These are phyloP conservation scores for Nicotiana sylvestris DNA, from an alignment of 257 asterid species.

Conservation along the genomic window DNA sequence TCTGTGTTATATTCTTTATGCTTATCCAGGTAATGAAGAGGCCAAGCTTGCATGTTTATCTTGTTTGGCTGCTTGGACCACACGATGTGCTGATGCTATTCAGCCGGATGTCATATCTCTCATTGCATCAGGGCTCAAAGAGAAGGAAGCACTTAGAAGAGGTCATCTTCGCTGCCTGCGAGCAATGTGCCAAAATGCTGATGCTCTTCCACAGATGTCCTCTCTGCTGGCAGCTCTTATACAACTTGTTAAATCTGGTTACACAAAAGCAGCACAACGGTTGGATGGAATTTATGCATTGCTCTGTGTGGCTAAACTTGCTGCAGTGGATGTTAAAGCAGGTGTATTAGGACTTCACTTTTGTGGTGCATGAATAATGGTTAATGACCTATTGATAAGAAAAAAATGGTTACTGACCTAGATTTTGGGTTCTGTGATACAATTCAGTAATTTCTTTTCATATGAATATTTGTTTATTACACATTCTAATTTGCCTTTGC, in stretches of 20 bases:
- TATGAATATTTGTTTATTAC: background rate
- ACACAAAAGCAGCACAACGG: conserved; percentile 85
- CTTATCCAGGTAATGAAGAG: conserved; percentile 85
- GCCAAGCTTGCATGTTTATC: conserved; percentile 80
- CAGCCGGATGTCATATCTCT: conserved; percentile 52
- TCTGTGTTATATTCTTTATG: background rate
- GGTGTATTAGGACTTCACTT: conserved; percentile 40
- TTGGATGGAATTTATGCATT: conserved; percentile 93
- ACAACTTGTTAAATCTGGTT: conserved; percentile 93
- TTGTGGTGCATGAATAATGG: conserved; percentile 6
- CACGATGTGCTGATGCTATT: conserved; percentile 66
- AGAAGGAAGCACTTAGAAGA: conserved; percentile 86
- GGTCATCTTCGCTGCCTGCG: conserved; percentile 86
- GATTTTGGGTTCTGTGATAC: conserved; percentile 9
- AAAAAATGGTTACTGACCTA: background rate
- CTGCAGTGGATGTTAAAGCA: conserved; percentile 88
- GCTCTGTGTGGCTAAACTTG: conserved; percentile 65
- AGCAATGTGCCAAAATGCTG: conserved; percentile 59
- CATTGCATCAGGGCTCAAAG: conserved; percentile 75
- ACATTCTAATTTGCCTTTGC: conserved; percentile 30
- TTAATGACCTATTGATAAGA: background rate
- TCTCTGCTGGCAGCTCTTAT: conserved; percentile 74
- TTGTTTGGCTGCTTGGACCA: conserved; percentile 79
- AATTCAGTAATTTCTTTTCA: conserved; percentile 9
- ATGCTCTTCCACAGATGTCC: conserved; percentile 71